Evolutionary conservation across 805 yeast species (phyloP).

Genomic region (Candida boleticola): DNA sequence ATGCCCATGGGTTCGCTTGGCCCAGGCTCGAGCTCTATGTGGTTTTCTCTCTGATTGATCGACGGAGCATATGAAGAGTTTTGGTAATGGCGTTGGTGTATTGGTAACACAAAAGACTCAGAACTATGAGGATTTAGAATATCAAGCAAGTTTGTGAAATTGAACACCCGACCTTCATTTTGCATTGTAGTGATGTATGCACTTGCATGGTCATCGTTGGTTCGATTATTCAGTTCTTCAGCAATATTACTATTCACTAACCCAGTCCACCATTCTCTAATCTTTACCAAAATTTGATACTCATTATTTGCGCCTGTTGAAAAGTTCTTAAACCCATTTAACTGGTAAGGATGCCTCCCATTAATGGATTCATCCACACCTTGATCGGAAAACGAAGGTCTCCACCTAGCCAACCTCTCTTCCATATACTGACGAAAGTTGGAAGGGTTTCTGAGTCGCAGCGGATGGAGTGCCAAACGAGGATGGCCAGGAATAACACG

Average conservation of each 20-base stretch:
- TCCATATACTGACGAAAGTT: constrained; percentile 26
- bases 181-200: neutral
- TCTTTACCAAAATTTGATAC: neutral
- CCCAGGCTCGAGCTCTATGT: constrained; percentile 5
- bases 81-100: neutral
- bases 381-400: constrained; percentile 32
- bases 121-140: neutral
- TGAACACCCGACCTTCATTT: neutral
- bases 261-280: constrained; percentile 5
- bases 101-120: neutral
- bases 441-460: neutral
- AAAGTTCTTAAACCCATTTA: neutral
- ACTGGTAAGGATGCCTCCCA: constrained; percentile 33
- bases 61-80: neutral
- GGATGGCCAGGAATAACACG: neutral
- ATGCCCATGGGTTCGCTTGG: constrained; percentile 8
- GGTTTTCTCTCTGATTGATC: neutral
- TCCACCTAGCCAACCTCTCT: constrained; percentile 29
- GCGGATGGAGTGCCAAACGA: constrained; percentile 5
- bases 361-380: constrained; percentile 21
- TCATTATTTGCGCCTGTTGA: neutral
- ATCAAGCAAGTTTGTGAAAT: neutral
- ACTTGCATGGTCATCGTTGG: too few relatives aligned
- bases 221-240: too few relatives aligned
- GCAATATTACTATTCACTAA: too few relatives aligned